phyloP scores from a whole-genome alignment of 202 grass and related monocot genomes.

The Cymbopogon flexuosus region DNA sequence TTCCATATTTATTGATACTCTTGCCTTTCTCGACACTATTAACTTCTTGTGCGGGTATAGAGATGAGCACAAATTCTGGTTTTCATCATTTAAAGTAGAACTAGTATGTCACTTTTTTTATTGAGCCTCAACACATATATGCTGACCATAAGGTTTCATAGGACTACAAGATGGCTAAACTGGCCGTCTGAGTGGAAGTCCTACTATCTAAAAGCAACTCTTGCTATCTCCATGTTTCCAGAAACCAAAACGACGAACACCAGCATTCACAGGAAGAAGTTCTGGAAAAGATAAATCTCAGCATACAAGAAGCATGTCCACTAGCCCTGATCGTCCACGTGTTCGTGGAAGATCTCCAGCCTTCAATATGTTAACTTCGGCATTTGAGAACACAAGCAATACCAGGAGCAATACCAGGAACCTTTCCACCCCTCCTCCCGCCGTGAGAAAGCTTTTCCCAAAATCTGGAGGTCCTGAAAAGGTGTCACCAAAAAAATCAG shows the following conservation, averaged over 20 bases:
- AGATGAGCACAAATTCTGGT: background rate
- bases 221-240: constrained; percentile 32
- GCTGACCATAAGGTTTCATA: background rate
- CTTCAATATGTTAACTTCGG: constrained; percentile 71
- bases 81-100: constrained; percentile 5
- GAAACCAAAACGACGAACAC: constrained; percentile 76
- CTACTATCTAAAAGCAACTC: constrained; percentile 15
- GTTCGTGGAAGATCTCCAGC: constrained; percentile 81
- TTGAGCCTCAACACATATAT: background rate
- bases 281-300: constrained; percentile 72
- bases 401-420: constrained; percentile 48
- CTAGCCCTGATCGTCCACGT: constrained; percentile 79
- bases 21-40: background rate
- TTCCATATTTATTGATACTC: background rate
- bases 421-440: constrained; percentile 90
- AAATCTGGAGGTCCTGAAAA: constrained; percentile 53
- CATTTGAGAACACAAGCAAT: constrained; percentile 62
- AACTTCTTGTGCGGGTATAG: background rate
- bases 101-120: background rate
- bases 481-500: constrained; percentile 37
- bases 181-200: background rate
- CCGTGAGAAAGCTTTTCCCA: constrained; percentile 74
- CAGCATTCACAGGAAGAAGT: constrained; percentile 45
- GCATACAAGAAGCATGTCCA: constrained; percentile 85
- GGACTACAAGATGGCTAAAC: background rate